Conservation (phyloP, 495 filamentous ascomycete genomes). For the Aspergillus asperescens region DNA sequence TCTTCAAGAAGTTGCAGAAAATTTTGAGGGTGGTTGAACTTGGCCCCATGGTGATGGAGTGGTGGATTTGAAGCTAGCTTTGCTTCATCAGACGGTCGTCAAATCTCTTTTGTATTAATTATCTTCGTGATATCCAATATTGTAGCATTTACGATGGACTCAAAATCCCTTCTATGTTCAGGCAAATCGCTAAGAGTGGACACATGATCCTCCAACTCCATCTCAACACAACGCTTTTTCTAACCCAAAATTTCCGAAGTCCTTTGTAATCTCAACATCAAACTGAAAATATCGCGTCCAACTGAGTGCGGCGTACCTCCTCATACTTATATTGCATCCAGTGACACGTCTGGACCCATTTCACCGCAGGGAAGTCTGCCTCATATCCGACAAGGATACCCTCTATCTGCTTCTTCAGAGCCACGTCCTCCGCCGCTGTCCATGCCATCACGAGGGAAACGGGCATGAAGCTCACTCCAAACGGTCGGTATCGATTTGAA, state of each 20-base stretch:
- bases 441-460: constrained; percentile 21
- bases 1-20: constrained; percentile 3
- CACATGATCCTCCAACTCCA: neutral
- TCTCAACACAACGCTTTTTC: neutral
- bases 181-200: neutral
- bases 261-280: neutral
- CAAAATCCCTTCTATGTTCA: too few species aligned
- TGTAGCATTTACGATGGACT: too few species aligned
- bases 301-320: neutral
- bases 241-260: neutral
- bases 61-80: too few species aligned
- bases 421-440: constrained; percentile 10
- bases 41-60: too few species aligned
- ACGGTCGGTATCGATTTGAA: constrained; percentile 17
- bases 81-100: too few species aligned
- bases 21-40: neutral
- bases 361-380: constrained; percentile 13
- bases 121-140: too few species aligned
- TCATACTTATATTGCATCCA: constrained; percentile 7
- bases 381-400: constrained; percentile 14
- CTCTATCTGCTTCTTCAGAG: constrained; percentile 4
- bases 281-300: neutral
- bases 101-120: too few species aligned
- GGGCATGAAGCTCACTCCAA: constrained; percentile 21
- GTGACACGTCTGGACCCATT: constrained; percentile 12